Base-by-base conservation (phyloP, 257 asterid genomes). In the Solanum etuberosum region DNA sequence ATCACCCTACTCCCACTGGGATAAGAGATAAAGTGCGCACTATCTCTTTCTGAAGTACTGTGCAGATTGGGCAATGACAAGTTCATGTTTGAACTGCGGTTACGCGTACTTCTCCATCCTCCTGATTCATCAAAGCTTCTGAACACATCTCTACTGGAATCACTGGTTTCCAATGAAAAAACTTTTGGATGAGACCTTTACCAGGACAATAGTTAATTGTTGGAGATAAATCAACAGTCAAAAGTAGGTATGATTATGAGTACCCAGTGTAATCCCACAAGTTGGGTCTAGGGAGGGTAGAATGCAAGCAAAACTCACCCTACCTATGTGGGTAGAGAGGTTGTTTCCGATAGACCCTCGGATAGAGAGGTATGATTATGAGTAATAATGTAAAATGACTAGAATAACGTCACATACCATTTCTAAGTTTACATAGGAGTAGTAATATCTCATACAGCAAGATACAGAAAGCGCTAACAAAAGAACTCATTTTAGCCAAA, bases 71-170 rank as follows among this genome's bases (percentile, higher is more conserved):
- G 85, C 84, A 88, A 74, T 37, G 90, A 65, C 9, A 84, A 46
- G 65, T 88, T 90, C 65, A 57, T 51, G 76, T 87, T 90, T 76
- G 88, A 89, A 86, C 88, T 87, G 61, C 90, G 91, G 86, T 89
- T 92, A 59, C 83, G 94, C 1, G 93, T 93, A 88, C 89, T 92
- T 91, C 92, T 94, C 96, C 98, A 94, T 54, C 93, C 93, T 86
- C 90, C 88, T 57, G 90, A 74, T 67, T 87, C 93, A n/a, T 88
- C 93, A 86, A 85, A 70, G 86, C 84, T 88, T 89, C 85, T 86
- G 70, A 89, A 78, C 32, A 83, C 73, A 74, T 38, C 88, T 23
- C 74, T 85, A 27, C n/a, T 86, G 86, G 51, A 61, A 85, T 82
- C 91, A 90, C 83, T 67, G 54, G 82, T 86, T 86, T 86, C 93